Evolutionary conservation across 2,329 filamentous ascomycete species (phyloP).

Genomic region (Aureobasidium sp.): DNA sequence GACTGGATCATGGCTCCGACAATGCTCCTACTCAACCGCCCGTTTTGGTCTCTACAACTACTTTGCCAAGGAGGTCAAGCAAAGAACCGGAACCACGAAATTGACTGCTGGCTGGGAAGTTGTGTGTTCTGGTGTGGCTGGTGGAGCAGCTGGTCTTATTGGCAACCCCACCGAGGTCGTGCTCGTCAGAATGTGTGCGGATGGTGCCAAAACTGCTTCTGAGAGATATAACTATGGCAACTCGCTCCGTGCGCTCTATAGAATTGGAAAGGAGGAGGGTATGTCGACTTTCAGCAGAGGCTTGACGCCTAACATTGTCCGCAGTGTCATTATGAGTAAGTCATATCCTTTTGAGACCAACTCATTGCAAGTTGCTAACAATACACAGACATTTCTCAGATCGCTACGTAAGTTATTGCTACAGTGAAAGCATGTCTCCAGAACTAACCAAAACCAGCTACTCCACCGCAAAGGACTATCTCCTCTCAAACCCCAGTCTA

Average conservation of each 20-base stretch:
- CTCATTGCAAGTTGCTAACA: background rate
- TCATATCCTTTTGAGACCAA: background rate
- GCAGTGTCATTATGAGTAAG: conserved; percentile 11
- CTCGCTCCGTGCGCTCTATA: conserved; percentile 2
- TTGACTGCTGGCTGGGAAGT: conserved; percentile 10
- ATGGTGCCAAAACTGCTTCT: background rate
- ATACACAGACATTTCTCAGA: conserved; percentile 4
- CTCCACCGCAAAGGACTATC: conserved; percentile 6
- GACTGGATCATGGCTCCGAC: conserved; percentile 8
- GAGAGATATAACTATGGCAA: conserved; percentile 10
- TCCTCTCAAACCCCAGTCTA: background rate
- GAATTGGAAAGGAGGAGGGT: conserved; percentile 8
- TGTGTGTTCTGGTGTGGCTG: conserved; percentile 6
- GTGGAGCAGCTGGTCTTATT: conserved; percentile 4
- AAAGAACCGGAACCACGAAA: background rate
- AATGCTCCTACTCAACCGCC: conserved; percentile 9
- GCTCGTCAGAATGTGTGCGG: conserved; percentile 9
- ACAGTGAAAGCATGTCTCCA: no score
- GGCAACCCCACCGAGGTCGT: conserved; percentile 9
- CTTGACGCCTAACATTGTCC: conserved; percentile 6
- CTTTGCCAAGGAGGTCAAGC: conserved; percentile 10
- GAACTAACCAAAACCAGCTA: background rate
- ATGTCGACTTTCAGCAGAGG: conserved; percentile 9
- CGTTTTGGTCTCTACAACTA: conserved; percentile 11
- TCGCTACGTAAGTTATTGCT: background rate